Conservation (phyloP, 176 grass and related monocot species). For the Bolboschoenus planiculmis region DNA sequence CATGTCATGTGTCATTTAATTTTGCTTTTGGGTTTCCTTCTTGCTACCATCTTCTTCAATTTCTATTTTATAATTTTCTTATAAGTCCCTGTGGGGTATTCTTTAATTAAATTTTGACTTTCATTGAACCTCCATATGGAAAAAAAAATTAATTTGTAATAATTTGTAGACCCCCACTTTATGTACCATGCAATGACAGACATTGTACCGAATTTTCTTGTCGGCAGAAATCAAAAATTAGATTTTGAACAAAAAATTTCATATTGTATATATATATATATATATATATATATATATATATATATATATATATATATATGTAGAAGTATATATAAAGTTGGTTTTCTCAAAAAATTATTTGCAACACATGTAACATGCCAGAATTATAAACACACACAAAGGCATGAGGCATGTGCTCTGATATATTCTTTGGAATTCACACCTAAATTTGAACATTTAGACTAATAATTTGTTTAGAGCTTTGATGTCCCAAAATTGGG, state of each 20-base stretch:
- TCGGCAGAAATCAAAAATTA: neutral
- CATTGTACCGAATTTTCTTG: neutral
- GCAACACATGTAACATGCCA: neutral
- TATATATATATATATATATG: neutral
- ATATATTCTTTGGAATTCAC: neutral
- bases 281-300: neutral
- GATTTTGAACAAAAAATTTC: neutral
- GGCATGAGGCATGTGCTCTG: neutral
- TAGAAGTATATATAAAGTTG: no score
- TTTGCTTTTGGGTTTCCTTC: neutral
- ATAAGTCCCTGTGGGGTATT: neutral
- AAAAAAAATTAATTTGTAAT: neutral
- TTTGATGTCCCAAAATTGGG: neutral
- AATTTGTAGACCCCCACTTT: neutral
- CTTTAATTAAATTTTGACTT: slow-evolving; percentile 11
- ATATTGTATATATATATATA: neutral
- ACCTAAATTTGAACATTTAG: neutral
- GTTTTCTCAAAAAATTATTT: neutral
- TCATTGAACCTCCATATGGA: neutral
- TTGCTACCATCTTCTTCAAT: neutral
- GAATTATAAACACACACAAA: neutral
- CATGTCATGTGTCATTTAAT: neutral
- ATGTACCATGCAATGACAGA: neutral
- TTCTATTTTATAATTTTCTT: slow-evolving; percentile 10
- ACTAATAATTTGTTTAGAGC: neutral